A percentile compares a stretch with the other conserved stretches of the same genome.
phyloP scores from a whole-genome alignment of 768 basidiomycete species.

The Hysterangium stoloniferum region DNA sequence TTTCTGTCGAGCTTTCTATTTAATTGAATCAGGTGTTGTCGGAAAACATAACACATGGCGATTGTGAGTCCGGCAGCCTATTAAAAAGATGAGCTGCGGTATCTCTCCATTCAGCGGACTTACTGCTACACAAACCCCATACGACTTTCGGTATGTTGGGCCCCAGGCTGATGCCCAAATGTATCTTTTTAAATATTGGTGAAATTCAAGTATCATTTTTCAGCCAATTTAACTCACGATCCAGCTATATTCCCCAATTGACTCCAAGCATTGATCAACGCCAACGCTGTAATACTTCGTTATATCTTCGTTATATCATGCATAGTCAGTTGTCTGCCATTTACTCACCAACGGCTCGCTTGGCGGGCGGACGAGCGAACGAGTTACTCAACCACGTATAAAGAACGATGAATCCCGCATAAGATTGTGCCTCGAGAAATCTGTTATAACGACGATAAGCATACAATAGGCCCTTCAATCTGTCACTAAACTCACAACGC shows the following conservation, averaged over 20 bases:
- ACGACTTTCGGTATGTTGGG: conserved; percentile 25
- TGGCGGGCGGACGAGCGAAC: conserved; percentile 37
- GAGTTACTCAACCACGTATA: conserved; percentile 28
- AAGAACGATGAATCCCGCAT: conserved; percentile 26
- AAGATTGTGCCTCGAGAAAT: conserved; percentile 21
- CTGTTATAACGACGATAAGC: too few relatives aligned
- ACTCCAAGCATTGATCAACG: conserved; percentile 31
- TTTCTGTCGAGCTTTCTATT: conserved; percentile 13
- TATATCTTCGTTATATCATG: too few relatives aligned
- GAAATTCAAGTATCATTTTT: neutral
- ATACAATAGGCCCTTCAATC: neutral
- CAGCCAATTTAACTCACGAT: conserved; percentile 27
- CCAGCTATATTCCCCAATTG: conserved; percentile 40
- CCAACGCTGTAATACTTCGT: conserved; percentile 23
- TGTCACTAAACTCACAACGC: conserved; percentile 11
- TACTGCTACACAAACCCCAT: conserved; percentile 30
- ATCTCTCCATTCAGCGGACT: neutral
- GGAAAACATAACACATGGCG: conserved; percentile 21
- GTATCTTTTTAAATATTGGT: conserved; percentile 11
- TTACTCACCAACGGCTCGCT: conserved; percentile 26
- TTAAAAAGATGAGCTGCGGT: neutral
- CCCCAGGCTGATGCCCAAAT: conserved; percentile 18
- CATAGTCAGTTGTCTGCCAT: too few relatives aligned
- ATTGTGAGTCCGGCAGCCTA: conserved; percentile 26
- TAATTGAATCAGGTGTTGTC: conserved; percentile 15